Evolutionary conservation across 306 rosid species (phyloP).

Genomic region (Rosa lucieae): DNA sequence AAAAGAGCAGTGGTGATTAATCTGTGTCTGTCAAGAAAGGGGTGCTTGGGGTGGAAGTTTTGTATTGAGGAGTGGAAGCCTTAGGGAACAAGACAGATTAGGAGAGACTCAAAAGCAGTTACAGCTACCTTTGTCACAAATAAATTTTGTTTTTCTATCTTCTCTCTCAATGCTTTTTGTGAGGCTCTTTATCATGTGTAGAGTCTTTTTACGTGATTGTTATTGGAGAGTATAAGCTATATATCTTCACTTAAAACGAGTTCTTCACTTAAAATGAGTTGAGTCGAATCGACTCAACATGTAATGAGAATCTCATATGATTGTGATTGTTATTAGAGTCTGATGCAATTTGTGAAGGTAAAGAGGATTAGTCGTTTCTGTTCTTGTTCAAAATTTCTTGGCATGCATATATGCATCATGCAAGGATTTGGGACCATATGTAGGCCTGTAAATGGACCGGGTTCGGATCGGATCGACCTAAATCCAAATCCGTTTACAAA

Average conservation of each 20-base stretch:
- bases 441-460: no score
- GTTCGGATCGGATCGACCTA: no score
- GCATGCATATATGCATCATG: no score
- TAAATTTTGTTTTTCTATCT: constrained; percentile 41
- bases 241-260: no score
- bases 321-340: no score
- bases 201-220: not conserved
- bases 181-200: not conserved
- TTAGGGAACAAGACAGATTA: constrained; percentile 62
- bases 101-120: constrained; percentile 51
- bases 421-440: not conserved
- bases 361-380: not conserved
- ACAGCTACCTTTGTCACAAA: constrained; percentile 37
- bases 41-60: constrained; percentile 72
- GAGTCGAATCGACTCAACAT: not conserved
- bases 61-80: constrained; percentile 60
- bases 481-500: no score
- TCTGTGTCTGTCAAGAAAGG: constrained; percentile 36
- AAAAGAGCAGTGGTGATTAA: constrained; percentile 31
- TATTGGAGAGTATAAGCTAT: not conserved
- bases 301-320: no score
- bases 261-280: no score
- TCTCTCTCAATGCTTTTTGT: constrained; percentile 1
- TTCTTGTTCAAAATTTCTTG: not conserved
- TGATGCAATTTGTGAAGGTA: not conserved